Evolutionary conservation across 176 grass and related monocot genomes (phyloP).

Genomic region (Oropetium thomaeum): DNA sequence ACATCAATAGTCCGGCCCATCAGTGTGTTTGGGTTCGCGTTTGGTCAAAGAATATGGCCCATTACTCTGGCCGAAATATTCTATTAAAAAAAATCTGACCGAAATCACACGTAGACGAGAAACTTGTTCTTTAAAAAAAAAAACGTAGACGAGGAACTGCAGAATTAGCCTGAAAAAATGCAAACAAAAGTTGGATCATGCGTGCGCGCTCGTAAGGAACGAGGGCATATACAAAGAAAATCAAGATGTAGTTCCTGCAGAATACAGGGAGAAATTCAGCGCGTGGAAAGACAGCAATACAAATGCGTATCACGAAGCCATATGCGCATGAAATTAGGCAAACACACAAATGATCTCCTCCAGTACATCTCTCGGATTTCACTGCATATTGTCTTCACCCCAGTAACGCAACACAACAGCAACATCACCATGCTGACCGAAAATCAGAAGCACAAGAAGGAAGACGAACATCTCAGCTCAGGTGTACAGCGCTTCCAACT

Average conservation of each 20-base stretch:
- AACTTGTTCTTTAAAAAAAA: too few species aligned
- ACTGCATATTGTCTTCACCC: not conserved
- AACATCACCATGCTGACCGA: not conserved
- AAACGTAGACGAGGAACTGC: not conserved
- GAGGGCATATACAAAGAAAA: too few species aligned
- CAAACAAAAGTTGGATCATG: not conserved
- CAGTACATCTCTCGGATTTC: slow-evolving; percentile 6
- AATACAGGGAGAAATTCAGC: not conserved
- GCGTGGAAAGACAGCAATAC: not conserved
- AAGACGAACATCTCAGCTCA: slow-evolving; percentile 42
- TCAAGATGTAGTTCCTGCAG: not conserved
- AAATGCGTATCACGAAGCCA: not conserved
- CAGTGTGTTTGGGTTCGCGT: not conserved
- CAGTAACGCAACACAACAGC: not conserved
- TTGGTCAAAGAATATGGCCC: not conserved
- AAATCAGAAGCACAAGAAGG: not conserved
- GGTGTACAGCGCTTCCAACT: slow-evolving; percentile 65
- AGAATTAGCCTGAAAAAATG: not conserved
- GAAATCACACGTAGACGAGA: not conserved
- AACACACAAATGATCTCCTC: not conserved
- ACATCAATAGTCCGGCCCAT: not conserved
- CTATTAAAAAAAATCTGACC: too few species aligned
- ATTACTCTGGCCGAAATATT: too few species aligned
- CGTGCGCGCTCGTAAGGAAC: not conserved
- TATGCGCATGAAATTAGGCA: not conserved